A percentile compares a stretch with the other conserved stretches of the same genome.
phyloP scores from a whole-genome alignment of 2,329 filamentous ascomycete species.

The Fusarium nodosum region DNA sequence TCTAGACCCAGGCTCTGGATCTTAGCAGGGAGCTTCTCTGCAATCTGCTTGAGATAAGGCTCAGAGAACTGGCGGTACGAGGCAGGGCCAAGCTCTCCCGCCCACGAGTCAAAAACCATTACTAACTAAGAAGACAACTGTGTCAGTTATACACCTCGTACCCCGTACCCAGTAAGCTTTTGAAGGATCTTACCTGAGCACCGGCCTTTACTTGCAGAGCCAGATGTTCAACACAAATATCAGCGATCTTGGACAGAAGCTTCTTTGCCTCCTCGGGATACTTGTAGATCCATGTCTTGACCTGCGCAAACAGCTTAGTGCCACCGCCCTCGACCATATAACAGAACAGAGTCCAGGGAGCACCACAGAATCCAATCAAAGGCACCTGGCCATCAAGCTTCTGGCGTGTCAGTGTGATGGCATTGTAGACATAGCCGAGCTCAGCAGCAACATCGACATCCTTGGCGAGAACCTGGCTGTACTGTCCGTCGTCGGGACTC shows the following conservation, averaged over 20 bases:
- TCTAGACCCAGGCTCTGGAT: constrained; percentile 81
- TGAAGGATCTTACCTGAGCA: constrained; percentile 74
- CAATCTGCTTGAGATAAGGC: constrained; percentile 88
- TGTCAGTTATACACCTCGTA: constrained; percentile 4
- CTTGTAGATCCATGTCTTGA: constrained; percentile 97
- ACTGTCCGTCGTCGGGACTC: constrained; percentile 86
- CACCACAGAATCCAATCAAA: constrained; percentile 95
- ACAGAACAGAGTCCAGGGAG: constrained; percentile 95
- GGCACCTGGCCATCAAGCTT: constrained; percentile 92
- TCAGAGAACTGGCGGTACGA: constrained; percentile 88
- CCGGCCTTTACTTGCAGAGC: constrained; percentile 93
- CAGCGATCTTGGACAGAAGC: constrained; percentile 89
- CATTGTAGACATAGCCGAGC: constrained; percentile 94
- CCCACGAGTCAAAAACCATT: constrained; percentile 99
- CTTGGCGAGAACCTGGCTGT: constrained; percentile 79
- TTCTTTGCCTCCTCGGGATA: constrained; percentile 84
- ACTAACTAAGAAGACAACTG: constrained; percentile 69
- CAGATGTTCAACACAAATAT: constrained; percentile 94
- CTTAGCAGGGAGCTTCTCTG: constrained; percentile 80
- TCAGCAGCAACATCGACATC: constrained; percentile 87
- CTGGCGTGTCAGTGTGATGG: constrained; percentile 89
- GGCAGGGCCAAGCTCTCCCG: constrained; percentile 87
- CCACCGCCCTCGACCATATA: constrained; percentile 99
- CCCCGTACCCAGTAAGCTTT: neutral
- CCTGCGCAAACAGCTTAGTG: constrained; percentile 92